Base-by-base conservation (phyloP, 139 green algal genomes). In the Volvox reticuliferus region DNA sequence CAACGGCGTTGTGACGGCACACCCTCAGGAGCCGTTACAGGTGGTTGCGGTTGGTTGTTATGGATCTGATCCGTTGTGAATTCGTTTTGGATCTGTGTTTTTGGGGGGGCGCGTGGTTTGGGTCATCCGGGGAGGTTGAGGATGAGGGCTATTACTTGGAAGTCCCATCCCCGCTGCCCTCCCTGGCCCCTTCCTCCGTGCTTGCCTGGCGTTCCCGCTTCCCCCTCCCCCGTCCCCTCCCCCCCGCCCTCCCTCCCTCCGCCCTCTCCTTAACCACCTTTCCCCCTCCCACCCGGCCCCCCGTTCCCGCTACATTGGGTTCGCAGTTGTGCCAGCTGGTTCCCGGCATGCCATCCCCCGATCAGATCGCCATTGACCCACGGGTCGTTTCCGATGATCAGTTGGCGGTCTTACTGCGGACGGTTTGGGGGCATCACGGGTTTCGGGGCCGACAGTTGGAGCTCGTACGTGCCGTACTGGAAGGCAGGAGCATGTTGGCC, bases 401-500 rank as follows among this genome's bases (percentile, higher is more conserved):
- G 75, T 92, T 95, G 83, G 2, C 16, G 3, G 20, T 14, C 1
- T 87, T 94, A 88, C 88, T 95, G 88, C 67, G 37, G 28, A 44
- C 50, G 2, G 91, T 95, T 73, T 98, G 96, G 88, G 96, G 96
- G 6, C 93, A 97, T 87, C 28, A 89, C 0, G 69, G 78, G 33
- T 99, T 99, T 91, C 92, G 97, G 9, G 95, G 95, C 18, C 93
- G 94, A 62, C 98, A 99, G 94, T 89, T 98, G 93, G 73, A 93
- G 36, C 93, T 97, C 2, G 94, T 99, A 28, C 78, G 91, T 6
- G 71, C 87, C 28, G 93, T 98, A 76, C 92, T 99, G 87, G 37
- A 62, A 2, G 96, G 96, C 2, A 67, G 93, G 18, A 97, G 94
- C 69, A 94, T 96, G 73, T 92, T 99, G 73, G 97, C 93, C 14